Percentiles rank a stretch among this genome's conserved stretches.
Conservation (phyloP, 208 protist genomes). For the Phytomonas francai region DNA sequence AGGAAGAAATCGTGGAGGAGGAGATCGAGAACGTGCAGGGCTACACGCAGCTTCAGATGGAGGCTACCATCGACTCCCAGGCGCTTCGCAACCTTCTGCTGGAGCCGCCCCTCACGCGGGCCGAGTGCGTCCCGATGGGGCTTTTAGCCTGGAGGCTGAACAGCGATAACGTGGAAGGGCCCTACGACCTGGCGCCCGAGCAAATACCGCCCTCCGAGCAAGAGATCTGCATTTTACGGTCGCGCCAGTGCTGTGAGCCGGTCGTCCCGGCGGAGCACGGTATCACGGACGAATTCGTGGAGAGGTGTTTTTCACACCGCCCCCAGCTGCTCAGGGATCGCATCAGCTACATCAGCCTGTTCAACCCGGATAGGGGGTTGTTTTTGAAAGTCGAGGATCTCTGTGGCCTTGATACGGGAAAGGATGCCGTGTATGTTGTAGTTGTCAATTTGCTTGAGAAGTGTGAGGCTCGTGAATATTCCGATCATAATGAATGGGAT, state of each 20-base stretch:
- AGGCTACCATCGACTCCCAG: constrained; percentile 52
- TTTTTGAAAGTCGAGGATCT: constrained; percentile 49
- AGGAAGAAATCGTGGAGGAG: constrained; percentile 32
- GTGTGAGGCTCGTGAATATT: neutral
- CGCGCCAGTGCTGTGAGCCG: constrained; percentile 12
- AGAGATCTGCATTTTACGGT: constrained; percentile 32
- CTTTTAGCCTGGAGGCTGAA: constrained; percentile 59
- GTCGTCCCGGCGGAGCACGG: constrained; percentile 9
- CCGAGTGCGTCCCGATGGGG: constrained; percentile 35
- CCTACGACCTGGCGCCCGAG: constrained; percentile 41
- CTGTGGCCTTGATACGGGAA: constrained; percentile 32
- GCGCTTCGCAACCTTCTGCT: constrained; percentile 40
- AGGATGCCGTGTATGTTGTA: constrained; percentile 38
- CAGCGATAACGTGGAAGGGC: constrained; percentile 17
- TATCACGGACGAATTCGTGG: constrained; percentile 19
- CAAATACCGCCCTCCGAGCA: constrained; percentile 41
- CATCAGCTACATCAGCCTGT: constrained; percentile 38
- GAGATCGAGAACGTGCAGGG: constrained; percentile 25
- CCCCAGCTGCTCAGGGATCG: constrained; percentile 19
- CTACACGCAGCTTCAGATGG: constrained; percentile 39
- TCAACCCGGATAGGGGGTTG: constrained; percentile 35
- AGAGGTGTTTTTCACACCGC: constrained; percentile 27
- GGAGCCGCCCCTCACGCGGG: constrained; percentile 20
- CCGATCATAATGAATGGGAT: neutral
- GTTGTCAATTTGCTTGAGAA: constrained; percentile 21